Evolutionary conservation across 164 flowering plant genomes (phyloP), one percentile per base, ranked within the genome.

Genomic region (Umbilicus rupestris): DNA sequence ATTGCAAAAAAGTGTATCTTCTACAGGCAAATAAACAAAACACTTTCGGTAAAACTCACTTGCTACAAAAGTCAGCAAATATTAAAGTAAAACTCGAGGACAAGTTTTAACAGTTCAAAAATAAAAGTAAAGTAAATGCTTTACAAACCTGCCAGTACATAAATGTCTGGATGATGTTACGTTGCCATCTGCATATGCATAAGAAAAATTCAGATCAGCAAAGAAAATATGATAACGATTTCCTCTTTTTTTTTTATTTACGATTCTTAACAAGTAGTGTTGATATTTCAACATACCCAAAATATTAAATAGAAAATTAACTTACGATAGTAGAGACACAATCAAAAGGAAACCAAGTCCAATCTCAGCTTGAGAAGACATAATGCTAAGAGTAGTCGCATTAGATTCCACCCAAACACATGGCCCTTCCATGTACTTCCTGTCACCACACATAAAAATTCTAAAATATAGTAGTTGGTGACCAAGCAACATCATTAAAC

Each of bases 81-180:
- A n/a, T n/a, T n/a, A n/a, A n/a, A n/a, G n/a, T n/a, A n/a, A n/a
- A n/a, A n/a, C 11, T 8, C 22, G 2, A 63, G 12, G 11, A 63
- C 16, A 22, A n/a, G 12, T 35, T n/a, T n/a, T n/a, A n/a, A n/a
- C n/a, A n/a, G 31, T 62, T 2, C 16, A 37, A 26, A 63, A 35
- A 15, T 0, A 5, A 1, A 39, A 28, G 22, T 24, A 45, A 15
- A 20, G 31, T 19, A 37, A 39, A 47, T 64, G 55, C 1, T 59
- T 44, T 29, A 69, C 81, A 12, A 30, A 94, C 99, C 99, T 95
- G 99, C 99, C 99, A 95, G 75, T 90, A 90, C 96, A 95, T 95
- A 80, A 95, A 86, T 46, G 94, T 80, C 65, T 95, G 99, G 70
- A 95, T 76, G 33, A 95, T 83, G 81, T 92, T 92, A 60, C 99